These are phyloP conservation scores for Odontarrhena argentea DNA, from an alignment of 345 rosid genomes.

Conservation along the genomic window DNA sequence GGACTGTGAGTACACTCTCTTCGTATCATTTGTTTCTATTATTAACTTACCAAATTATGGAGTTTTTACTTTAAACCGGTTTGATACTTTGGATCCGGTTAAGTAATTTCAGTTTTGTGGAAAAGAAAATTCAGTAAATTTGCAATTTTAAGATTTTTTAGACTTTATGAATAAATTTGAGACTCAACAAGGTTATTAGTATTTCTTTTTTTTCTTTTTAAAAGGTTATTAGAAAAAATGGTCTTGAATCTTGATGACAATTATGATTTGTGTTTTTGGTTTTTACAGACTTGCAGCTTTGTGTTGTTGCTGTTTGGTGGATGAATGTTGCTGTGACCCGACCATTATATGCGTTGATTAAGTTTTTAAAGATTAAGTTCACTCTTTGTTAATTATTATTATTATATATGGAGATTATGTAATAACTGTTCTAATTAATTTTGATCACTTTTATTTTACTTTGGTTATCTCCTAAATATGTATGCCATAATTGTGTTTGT, in stretches of 20 bases:
- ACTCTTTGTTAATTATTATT: background rate
- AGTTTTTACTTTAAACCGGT: background rate
- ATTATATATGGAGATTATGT: constrained; percentile 8
- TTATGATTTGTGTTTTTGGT: constrained; percentile 22
- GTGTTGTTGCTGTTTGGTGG: constrained; percentile 75
- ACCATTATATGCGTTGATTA: constrained; percentile 45
- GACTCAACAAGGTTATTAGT: no score
- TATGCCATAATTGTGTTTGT: background rate
- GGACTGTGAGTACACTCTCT: constrained; percentile 48
- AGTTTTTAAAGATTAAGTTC: background rate
- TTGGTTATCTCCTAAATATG: background rate
- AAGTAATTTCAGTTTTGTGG: background rate
- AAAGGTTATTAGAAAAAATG: no score
- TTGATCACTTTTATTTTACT: background rate
- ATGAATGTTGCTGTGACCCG: constrained; percentile 80
- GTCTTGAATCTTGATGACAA: background rate
- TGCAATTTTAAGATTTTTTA: background rate
- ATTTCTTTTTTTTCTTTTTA: no score
- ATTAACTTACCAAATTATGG: background rate
- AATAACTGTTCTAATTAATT: background rate
- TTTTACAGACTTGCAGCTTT: constrained; percentile 62
- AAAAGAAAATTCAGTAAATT: no score
- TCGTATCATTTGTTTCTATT: background rate
- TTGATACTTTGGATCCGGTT: background rate
- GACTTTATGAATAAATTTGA: background rate